Percentiles rank a stretch among this genome's conserved stretches.
Conservation (phyloP, 1,139 yeast species). For the Magnusiomyces ingens region DNA sequence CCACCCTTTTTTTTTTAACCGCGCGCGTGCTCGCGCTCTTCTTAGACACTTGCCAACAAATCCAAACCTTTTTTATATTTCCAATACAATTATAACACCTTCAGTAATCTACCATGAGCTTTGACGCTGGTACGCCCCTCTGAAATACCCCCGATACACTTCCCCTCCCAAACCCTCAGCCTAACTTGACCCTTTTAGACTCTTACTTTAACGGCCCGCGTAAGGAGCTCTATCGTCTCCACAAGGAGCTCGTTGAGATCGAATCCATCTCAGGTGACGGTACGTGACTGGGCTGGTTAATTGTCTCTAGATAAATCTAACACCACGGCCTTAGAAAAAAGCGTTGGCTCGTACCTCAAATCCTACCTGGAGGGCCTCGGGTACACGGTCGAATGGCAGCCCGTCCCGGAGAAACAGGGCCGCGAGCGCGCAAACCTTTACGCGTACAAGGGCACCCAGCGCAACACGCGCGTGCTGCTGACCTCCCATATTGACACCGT, state of each 20-base stretch:
- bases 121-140: too few relatives aligned
- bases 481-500: constrained; percentile 82
- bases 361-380: constrained; percentile 39
- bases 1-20: too few relatives aligned
- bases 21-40: too few relatives aligned
- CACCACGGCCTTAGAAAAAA: constrained; percentile 26
- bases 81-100: too few relatives aligned
- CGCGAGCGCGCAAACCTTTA: constrained; percentile 44
- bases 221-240: constrained; percentile 28
- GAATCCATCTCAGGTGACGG: constrained; percentile 35
- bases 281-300: constrained; percentile 6
- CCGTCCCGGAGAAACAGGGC: constrained; percentile 31
- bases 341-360: constrained; percentile 34
- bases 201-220: constrained; percentile 11
- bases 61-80: too few relatives aligned
- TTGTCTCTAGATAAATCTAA: background rate
- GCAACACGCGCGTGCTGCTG: constrained; percentile 49
- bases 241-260: constrained; percentile 35
- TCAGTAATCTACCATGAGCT: too few relatives aligned
- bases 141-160: too few relatives aligned
- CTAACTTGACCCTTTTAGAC: background rate
- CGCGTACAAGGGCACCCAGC: constrained; percentile 45
- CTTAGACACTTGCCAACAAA: too few relatives aligned
- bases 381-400: constrained; percentile 45
- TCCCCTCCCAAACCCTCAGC: too few relatives aligned